Base-by-base conservation (phyloP, 2,329 filamentous ascomycete genomes). In the Aspergillus fumigatus region DNA sequence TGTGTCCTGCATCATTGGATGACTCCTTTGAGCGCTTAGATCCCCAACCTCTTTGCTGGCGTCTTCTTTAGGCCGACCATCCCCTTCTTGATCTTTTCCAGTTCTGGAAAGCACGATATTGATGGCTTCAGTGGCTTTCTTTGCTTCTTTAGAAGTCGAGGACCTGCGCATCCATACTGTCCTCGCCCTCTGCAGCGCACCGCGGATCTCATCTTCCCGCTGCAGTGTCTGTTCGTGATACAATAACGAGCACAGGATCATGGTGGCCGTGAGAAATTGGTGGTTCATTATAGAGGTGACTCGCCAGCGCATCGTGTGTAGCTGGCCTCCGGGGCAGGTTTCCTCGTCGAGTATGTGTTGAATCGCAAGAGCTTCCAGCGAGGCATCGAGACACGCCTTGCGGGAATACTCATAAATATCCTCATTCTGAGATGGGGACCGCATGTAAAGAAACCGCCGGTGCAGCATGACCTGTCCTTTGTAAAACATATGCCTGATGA, bases 241-340 rank as follows among this genome's bases (percentile, higher is more conserved):
- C 8, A 66, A 25, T 10, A 65, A 38, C 9, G 58, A 73, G 58
- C 82, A 85, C 3, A 87, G 61, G 1, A 86, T 75, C 77, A 84
- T 83, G 50, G 80, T 79, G 0, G 83, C 83, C 1, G 86, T 76
- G 49, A 87, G 72, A 52, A 84, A 87, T 62, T 86, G 82, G 60
- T 86, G 83, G 50, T 83, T 79, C 19, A 80, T 78, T 4, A 85
- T 68, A 1, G 80, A 81, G 1, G 79, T 80, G 21, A 84, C 68
- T 59, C 84, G 84, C 83, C 83, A 87, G 4, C 78, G 77, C 49
- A 81, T 77, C 49, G 74, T 72, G 59, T 76, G 72, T 10, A 87
- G 73, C 48, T 81, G 71, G 4, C 79, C 80, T 1, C 81, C 82
- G 0, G 82, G 80, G 50, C 76, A 76, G 4, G 76, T 79, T 48